A percentile compares a stretch with the other conserved stretches of the same genome.
Evolutionary conservation across 139 green algal genomes (phyloP).

Genomic region (Limnomonas spitsbergensis): DNA sequence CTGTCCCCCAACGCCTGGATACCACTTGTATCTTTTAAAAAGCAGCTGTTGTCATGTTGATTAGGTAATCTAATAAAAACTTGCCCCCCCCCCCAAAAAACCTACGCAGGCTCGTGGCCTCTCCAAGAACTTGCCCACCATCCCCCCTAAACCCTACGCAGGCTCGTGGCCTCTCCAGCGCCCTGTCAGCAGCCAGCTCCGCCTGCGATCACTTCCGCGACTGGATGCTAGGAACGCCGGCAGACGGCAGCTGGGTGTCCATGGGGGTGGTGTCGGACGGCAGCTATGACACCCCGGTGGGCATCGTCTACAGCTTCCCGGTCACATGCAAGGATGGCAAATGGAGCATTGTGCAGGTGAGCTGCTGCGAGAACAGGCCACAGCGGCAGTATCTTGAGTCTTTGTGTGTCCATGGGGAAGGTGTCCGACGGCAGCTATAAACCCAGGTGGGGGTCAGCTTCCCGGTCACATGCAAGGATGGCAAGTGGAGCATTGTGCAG

Average conservation of each 20-base stretch:
- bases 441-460: slow-evolving; percentile 47
- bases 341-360: slow-evolving; percentile 89
- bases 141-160: too few relatives aligned
- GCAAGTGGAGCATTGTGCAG: slow-evolving; percentile 89
- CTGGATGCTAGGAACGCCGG: slow-evolving; percentile 82
- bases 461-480: slow-evolving; percentile 79
- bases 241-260: slow-evolving; percentile 65
- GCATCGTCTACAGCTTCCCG: slow-evolving; percentile 58
- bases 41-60: too few relatives aligned
- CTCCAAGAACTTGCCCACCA: too few relatives aligned
- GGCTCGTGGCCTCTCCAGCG: slow-evolving; percentile 72
- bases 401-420: slow-evolving; percentile 90
- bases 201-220: slow-evolving; percentile 89
- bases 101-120: slow-evolving; percentile 74
- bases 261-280: slow-evolving; percentile 75
- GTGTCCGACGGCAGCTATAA: slow-evolving; percentile 46
- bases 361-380: too few relatives aligned
- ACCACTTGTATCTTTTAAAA: too few relatives aligned
- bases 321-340: slow-evolving; percentile 79
- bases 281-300: slow-evolving; percentile 47
- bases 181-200: slow-evolving; percentile 79
- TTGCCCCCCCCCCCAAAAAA: too few relatives aligned
- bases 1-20: too few relatives aligned
- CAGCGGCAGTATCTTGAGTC: too few relatives aligned
- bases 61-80: too few relatives aligned